phyloP scores from a whole-genome alignment of 78 protist genomes.

The Tieghemostelium lacteum region DNA sequence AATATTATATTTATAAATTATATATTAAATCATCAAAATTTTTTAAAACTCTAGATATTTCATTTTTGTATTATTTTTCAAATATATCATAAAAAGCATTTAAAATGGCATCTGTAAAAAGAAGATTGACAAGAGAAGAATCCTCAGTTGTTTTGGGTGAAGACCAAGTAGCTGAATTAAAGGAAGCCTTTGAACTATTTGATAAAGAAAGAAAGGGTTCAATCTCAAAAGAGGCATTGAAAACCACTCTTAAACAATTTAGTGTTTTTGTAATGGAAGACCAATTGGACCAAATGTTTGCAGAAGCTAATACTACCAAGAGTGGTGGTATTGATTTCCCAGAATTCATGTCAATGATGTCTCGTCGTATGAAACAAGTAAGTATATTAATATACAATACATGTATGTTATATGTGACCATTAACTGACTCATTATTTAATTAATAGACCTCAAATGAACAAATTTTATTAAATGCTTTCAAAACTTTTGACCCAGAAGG shows the following conservation, averaged over 20 bases:
- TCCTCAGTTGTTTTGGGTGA: conserved; percentile 84
- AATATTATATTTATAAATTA: too few species aligned
- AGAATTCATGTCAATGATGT: conserved; percentile 88
- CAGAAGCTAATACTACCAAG: conserved; percentile 79
- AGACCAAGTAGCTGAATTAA: conserved; percentile 98
- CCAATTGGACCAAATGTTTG: conserved; percentile 74
- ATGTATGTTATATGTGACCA: background rate
- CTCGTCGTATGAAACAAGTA: conserved; percentile 86
- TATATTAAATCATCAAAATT: background rate
- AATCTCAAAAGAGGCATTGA: conserved; percentile 93
- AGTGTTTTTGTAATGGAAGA: conserved; percentile 70
- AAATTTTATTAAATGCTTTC: conserved; percentile 80
- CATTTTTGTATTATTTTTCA: background rate
- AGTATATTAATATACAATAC: background rate
- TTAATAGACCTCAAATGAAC: conserved; percentile 49
- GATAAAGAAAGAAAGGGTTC: conserved; percentile 95
- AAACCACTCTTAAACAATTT: conserved; percentile 77
- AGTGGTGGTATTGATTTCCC: conserved; percentile 85
- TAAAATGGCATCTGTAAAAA: conserved; percentile 41
- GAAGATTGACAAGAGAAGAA: conserved; percentile 79
- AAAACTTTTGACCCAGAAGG: conserved; percentile 78
- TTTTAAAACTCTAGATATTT: background rate
- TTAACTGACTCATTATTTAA: background rate
- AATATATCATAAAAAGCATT: background rate
- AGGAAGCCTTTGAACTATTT: conserved; percentile 96